phyloP scores from a whole-genome alignment of 2,329 filamentous ascomycete genomes.

The Penicillium sp. region DNA sequence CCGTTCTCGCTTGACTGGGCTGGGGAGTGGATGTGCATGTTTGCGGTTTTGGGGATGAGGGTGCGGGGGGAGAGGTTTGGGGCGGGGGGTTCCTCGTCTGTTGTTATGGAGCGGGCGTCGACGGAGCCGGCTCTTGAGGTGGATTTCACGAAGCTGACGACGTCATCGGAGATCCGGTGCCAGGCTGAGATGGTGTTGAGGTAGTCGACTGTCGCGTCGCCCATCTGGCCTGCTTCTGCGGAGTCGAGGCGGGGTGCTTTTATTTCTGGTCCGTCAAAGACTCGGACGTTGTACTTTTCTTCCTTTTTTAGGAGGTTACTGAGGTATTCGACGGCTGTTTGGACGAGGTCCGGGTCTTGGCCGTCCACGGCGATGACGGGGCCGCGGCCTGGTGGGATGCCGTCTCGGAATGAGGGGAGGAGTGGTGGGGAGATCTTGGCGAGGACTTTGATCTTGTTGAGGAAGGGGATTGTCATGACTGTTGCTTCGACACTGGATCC shows the following conservation, averaged over 20 bases:
- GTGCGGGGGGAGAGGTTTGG: conserved; percentile 34
- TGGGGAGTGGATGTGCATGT: conserved; percentile 34
- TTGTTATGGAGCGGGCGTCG: conserved; percentile 10
- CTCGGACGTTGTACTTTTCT: conserved; percentile 51
- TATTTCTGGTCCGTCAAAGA: conserved; percentile 50
- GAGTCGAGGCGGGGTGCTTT: conserved; percentile 19
- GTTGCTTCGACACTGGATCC: conserved; percentile 62
- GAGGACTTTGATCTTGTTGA: conserved; percentile 75
- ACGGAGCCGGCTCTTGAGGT: conserved; percentile 15
- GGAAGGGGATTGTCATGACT: conserved; percentile 72
- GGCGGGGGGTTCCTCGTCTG: conserved; percentile 23
- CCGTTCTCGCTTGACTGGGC: conserved; percentile 28
- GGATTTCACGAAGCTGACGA: conserved; percentile 59
- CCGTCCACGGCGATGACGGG: conserved; percentile 83
- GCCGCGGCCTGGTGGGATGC: conserved; percentile 57
- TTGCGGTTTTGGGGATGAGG: conserved; percentile 33
- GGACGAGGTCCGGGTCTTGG: conserved; percentile 62
- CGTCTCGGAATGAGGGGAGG: conserved; percentile 34
- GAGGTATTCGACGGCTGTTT: conserved; percentile 66
- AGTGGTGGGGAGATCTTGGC: conserved; percentile 72
- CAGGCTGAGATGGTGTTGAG: conserved; percentile 68
- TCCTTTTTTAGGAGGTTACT: conserved; percentile 53
- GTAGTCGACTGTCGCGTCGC: conserved; percentile 57
- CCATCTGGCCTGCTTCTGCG: conserved; percentile 36
- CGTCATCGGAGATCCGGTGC: conserved; percentile 73